Base-by-base conservation (phyloP, 1,139 yeast genomes). In the Hansenula sp. region DNA sequence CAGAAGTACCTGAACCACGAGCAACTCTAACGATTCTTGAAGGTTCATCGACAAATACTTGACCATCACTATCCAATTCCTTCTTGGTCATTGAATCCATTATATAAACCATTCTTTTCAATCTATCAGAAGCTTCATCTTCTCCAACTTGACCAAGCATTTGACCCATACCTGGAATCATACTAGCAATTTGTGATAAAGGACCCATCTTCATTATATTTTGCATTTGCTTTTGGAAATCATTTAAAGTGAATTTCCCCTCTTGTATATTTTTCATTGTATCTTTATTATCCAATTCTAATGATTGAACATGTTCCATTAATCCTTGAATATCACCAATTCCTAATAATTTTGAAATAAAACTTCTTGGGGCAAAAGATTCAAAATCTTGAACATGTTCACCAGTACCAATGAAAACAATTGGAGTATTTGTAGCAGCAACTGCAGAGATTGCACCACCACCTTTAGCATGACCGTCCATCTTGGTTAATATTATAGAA, bases 371-470 rank as follows among this genome's bases (percentile, higher is more conserved):
- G 28, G 94, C 84, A 64, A 93, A 93, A 38, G 87, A 81, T 66
- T 93, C 99, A 51, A 93, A 77, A 63, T 93, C 99, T 46, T 86
- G 88, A 39, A 91, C 86, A 62, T 93, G 99, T 66, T 93, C 99
- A 61, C 99, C 99, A 1, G 98, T 91, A 76, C 99, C 99, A 47
- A 93, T 93, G 61, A 93, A 93, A 9, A 86, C 87, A 56, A 93
- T 86, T n/a, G 99, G 99, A 0, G 98, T 93, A 47, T 86, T 77
- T 13, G 99, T 91, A 2, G 97, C 95, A 1, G 99, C 99, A 44
- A 93, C 98, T 0, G 99, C 99, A 36, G 97, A 89, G 45, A 93
- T 90, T 24, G 99, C 99, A 73, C 99, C 99, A 70, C 99, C 99
- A 63, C 99, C 99, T 67, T 87, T 93, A 34, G 99, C 99, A 61